Conservation (phyloP, 345 rosid species). For the Atalantia buxifolia region DNA sequence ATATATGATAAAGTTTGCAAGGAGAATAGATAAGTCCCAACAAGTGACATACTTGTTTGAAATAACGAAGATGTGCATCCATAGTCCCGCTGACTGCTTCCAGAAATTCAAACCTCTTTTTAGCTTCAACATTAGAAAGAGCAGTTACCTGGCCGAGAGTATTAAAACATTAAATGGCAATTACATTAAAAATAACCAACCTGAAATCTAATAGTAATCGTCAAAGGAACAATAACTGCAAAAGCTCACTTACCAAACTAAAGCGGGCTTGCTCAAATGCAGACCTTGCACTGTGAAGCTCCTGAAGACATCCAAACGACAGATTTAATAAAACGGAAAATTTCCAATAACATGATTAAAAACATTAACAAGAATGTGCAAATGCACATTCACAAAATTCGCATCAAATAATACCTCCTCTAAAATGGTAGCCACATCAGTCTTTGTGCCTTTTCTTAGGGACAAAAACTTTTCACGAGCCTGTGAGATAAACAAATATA, state of each 20-base stretch:
- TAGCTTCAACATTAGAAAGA: constrained; percentile 93
- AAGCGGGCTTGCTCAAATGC: constrained; percentile 96
- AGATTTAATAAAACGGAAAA: background rate
- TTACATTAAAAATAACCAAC: background rate
- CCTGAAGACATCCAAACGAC: constrained; percentile 41
- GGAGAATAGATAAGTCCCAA: constrained; percentile 13
- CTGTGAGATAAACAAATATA: constrained; percentile 30
- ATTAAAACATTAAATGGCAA: constrained; percentile 1
- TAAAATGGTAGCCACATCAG: constrained; percentile 60
- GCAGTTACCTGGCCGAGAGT: constrained; percentile 61
- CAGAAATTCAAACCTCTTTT: constrained; percentile 91
- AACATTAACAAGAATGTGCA: constrained; percentile 2
- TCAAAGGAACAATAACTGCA: background rate
- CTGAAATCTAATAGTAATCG: background rate
- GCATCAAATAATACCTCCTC: constrained; percentile 64
- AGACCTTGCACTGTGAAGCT: constrained; percentile 85
- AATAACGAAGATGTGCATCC: constrained; percentile 99
- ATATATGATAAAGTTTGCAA: constrained; percentile 13
- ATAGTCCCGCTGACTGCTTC: constrained; percentile 99
- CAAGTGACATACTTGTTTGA: constrained; percentile 63
- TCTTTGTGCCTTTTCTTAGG: constrained; percentile 84
- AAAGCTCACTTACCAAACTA: constrained; percentile 53
- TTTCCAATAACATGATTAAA: constrained; percentile 4
- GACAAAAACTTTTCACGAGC: constrained; percentile 97
- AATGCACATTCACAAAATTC: background rate